A percentile compares a stretch with the other conserved stretches of the same genome.
Evolutionary conservation across 2,329 filamentous ascomycete genomes (phyloP).

Genomic region (Talaromyces sp.): DNA sequence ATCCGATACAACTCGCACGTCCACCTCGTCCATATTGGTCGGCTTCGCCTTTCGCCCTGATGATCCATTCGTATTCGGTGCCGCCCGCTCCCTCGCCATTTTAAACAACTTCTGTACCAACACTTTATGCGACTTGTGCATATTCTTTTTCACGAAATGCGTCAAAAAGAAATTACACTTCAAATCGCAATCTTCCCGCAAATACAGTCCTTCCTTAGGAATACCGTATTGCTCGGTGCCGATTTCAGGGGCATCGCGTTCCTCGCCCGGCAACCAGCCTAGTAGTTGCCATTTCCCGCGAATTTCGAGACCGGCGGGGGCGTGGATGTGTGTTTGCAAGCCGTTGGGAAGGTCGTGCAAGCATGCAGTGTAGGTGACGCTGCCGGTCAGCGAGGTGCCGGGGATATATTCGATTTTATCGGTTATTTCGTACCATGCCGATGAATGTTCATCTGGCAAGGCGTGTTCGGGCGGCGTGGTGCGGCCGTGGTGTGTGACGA

Average conservation of each 20-base stretch:
- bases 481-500: conserved; percentile 68
- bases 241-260: conserved; percentile 62
- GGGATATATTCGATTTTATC: conserved; percentile 74
- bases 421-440: conserved; percentile 72
- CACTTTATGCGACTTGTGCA: conserved; percentile 68
- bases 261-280: conserved; percentile 70
- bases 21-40: background rate
- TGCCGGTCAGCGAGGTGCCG: conserved; percentile 59
- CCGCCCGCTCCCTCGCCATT: conserved; percentile 40
- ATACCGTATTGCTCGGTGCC: conserved; percentile 53
- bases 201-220: conserved; percentile 67
- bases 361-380: conserved; percentile 72
- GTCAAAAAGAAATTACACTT: conserved; percentile 73
- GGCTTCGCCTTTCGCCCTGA: background rate
- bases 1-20: background rate
- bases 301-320: conserved; percentile 77
- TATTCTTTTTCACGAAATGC: conserved; percentile 73
- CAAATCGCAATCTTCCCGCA: conserved; percentile 79
- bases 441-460: conserved; percentile 62
- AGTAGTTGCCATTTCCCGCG: conserved; percentile 72
- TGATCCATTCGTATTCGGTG: background rate
- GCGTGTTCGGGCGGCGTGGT: conserved; percentile 66
- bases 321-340: conserved; percentile 78
- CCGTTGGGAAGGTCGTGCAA: conserved; percentile 72
- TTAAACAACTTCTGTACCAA: conserved; percentile 61